Percentiles rank a stretch among this genome's conserved stretches.
Conservation (phyloP, 805 yeast species). For the Spathaspora arborariae region DNA sequence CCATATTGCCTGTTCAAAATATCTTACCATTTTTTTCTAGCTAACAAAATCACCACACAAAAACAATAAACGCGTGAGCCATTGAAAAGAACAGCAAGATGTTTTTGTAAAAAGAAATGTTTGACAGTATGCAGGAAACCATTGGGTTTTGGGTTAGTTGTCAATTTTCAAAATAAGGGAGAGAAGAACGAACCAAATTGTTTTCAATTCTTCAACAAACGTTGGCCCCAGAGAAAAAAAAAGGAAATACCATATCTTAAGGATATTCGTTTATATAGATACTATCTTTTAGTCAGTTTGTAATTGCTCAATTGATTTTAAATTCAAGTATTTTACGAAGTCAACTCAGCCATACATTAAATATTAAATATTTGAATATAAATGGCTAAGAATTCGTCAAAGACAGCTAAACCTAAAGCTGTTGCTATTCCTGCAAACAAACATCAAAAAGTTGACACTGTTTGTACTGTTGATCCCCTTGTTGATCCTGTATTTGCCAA, state of each 20-base stretch:
- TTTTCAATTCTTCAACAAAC: background rate
- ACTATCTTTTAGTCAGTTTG: background rate
- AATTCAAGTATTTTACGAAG: background rate
- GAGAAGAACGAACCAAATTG: background rate
- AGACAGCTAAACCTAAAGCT: background rate
- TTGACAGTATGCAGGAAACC: background rate
- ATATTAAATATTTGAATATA: too few relatives aligned
- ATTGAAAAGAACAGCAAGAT: background rate
- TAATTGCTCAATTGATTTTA: background rate
- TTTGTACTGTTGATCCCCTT: conserved; percentile 7
- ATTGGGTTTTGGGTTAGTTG: background rate
- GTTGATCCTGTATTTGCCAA: conserved; percentile 9
- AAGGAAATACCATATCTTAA: background rate
- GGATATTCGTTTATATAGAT: background rate
- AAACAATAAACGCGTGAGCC: background rate
- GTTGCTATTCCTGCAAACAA: conserved; percentile 3
- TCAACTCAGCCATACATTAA: too few relatives aligned
- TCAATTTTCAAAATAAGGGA: background rate
- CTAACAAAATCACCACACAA: too few relatives aligned
- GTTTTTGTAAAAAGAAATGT: background rate
- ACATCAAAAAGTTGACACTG: background rate
- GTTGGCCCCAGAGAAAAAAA: background rate
- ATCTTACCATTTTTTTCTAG: too few relatives aligned
- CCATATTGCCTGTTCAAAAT: too few relatives aligned
- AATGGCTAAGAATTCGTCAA: background rate